Evolutionary conservation across 2,329 filamentous ascomycete species (phyloP), one percentile per base, ranked within the genome.

Genomic region (Microascus cirrosus): DNA sequence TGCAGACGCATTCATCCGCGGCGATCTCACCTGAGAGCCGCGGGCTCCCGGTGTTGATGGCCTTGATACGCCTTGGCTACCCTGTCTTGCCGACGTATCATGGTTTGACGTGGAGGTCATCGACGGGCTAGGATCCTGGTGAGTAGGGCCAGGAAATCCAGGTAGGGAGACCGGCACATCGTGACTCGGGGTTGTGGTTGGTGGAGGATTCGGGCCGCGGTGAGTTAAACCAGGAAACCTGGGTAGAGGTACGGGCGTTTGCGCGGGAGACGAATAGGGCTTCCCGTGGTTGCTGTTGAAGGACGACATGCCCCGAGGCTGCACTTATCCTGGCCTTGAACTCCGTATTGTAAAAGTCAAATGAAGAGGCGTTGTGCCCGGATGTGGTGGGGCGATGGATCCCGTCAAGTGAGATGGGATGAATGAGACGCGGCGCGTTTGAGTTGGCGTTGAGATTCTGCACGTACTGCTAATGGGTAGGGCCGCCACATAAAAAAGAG

Each of bases 191-290:
- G 25, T 50, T 25, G 28, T 11, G 22, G 55, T 18, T 51, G 36
- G 15, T 24, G 22, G 39, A 10, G 22, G 25, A 34, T 55, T 28
- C 12, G 45, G 18, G 32, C 25, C 11, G 20, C 32, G 32, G n/a
- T 57, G 36, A 12, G 28, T 50, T 5, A 50, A 34, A 2, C 48
- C 32, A 13, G 48, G 55, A 13, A 52, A 22, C 10, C 25, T 28
- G 20, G 55, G 55, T 22, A 57, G 55, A 15, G 55, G 55, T 7
- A 57, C 50, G 3, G 55, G 55, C 15, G 55, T 52, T 24, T 57
- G 45, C 13, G 45, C 13, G n/a, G 45, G 20, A 13, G 12, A 13
- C 18, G 36, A 42, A n/a, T 15, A 15, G 3, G 18, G 36, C 13
- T 42, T 5, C 13, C 36, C 13, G 18, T 12, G 45, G 45, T 24